Evolutionary conservation across 768 basidiomycete species (phyloP).

Genomic region (Pholiota molesta): DNA sequence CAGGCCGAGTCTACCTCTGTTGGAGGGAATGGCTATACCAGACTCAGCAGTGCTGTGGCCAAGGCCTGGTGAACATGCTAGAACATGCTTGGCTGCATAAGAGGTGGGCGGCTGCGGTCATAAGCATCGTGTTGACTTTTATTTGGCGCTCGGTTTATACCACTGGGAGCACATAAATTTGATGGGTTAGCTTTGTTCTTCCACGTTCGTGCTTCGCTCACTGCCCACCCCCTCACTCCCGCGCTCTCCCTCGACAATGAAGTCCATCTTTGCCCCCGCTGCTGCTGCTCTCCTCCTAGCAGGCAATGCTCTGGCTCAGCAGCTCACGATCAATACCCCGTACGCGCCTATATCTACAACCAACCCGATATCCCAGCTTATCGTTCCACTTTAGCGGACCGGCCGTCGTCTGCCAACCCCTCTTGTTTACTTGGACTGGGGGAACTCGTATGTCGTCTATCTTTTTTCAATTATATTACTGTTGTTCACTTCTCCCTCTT

Average conservation of each 20-base stretch:
- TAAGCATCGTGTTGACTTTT: neutral
- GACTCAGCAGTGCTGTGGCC: too few species aligned
- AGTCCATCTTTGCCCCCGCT: conserved; percentile 43
- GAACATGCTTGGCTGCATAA: too few species aligned
- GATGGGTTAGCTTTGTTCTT: conserved; percentile 23
- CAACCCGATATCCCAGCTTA: neutral
- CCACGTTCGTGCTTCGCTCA: conserved; percentile 23
- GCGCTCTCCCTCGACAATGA: conserved; percentile 42
- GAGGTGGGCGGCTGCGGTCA: too few species aligned
- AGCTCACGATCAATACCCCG: conserved; percentile 73
- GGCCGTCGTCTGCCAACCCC: conserved; percentile 60
- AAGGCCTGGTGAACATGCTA: too few species aligned
- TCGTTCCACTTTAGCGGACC: conserved; percentile 38
- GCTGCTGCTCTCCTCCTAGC: conserved; percentile 43
- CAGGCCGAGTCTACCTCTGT: too few species aligned
- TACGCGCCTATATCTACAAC: conserved; percentile 37
- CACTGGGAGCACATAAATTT: conserved; percentile 26
- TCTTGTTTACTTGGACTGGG: conserved; percentile 55
- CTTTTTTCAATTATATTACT: neutral
- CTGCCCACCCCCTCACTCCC: conserved; percentile 27
- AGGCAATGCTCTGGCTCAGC: conserved; percentile 49
- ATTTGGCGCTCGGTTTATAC: conserved; percentile 12
- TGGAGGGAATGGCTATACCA: too few species aligned
- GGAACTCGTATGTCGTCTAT: conserved; percentile 50
- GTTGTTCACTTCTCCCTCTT: conserved; percentile 15